Percentiles rank a stretch among this genome's conserved stretches.
phyloP scores from a whole-genome alignment of 2,329 filamentous ascomycete genomes.

The Venturia aucupariae region DNA sequence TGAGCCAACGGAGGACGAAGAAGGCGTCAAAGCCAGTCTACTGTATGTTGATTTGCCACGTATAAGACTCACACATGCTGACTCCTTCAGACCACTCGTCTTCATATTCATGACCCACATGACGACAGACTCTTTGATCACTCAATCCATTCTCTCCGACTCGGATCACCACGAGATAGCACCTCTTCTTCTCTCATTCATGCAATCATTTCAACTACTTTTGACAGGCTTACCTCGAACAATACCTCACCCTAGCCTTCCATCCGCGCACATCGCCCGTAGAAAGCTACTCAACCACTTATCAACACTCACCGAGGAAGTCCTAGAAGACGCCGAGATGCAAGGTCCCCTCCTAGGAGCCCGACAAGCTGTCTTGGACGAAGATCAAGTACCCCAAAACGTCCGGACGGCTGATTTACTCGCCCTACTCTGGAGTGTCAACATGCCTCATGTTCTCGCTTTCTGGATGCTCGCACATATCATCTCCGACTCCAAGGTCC shows the following conservation, averaged over 20 bases:
- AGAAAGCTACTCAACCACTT: conserved; percentile 13
- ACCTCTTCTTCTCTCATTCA: conserved; percentile 11
- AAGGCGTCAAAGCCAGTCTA: conserved; percentile 10
- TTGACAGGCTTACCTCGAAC: conserved; percentile 12
- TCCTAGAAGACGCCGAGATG: conserved; percentile 7
- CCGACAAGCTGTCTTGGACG: neutral
- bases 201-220: conserved; percentile 9
- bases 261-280: conserved; percentile 14
- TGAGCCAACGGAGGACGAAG: neutral
- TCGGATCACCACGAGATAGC: conserved; percentile 9
- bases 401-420: conserved; percentile 8
- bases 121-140: conserved; percentile 9
- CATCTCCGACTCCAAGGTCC: conserved; percentile 31
- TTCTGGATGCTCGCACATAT: conserved; percentile 44
- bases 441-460: conserved; percentile 17
- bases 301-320: conserved; percentile 9
- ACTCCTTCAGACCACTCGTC: conserved; percentile 8
- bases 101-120: conserved; percentile 14
- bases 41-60: conserved; percentile 4
- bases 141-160: conserved; percentile 6
- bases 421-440: conserved; percentile 4
- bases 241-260: conserved; percentile 10
- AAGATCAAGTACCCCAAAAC: neutral
- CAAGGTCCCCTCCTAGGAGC: neutral
- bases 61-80: neutral